Base-by-base conservation (phyloP, 1,284 basidiomycete species). In the Tremellales sp. region DNA sequence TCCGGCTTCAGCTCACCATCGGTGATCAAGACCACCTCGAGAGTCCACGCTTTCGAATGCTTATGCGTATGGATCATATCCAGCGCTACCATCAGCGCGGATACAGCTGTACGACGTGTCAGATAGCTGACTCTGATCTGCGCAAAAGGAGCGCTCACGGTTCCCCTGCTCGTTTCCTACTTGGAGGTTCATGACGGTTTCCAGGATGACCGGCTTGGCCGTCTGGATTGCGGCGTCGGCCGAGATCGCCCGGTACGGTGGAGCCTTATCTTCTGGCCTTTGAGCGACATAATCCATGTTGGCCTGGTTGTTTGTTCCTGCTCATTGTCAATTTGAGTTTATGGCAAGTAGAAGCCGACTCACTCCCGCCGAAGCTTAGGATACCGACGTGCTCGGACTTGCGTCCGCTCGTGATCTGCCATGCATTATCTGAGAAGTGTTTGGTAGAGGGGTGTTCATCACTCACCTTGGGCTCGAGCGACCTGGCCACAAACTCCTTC, bases 311-410 rank as follows among this genome's bases (percentile, higher is more conserved):
- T 83, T 76, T 9, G 87, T 90, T n/a, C 79, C 87, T 81, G 46
- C 18, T 31, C 29, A 31, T 10, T 16, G 16, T 10, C 29, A 31
- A 41, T 5, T n/a, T 19, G 16, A n/a, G 33, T 3, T 3, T 34
- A 22, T 21, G 4, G 14, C 29, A 9, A 24, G 5, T 14, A 9
- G 4, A 27, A 39, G 9, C 5, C n/a, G 7, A 65, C 66, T 53
- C 59, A 86, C 88, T 78, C 67, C 87, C 82, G 12, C 91, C 91
- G 62, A 89, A 92, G 4, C 85, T 73, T 38, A 94, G 79, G 27
- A 97, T 80, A 16, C 86, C 87, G 62, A 89, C 90, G 60, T 87
- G 83, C 61, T 94, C 91, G 9, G 92, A 94, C 75, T 95, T 95
- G 35, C 91, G 77, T 5, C 84, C 86, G 56, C 86, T 82, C 65